Conservation (phyloP, 2,329 filamentous ascomycete species). For the Hypoxylon sp. region DNA sequence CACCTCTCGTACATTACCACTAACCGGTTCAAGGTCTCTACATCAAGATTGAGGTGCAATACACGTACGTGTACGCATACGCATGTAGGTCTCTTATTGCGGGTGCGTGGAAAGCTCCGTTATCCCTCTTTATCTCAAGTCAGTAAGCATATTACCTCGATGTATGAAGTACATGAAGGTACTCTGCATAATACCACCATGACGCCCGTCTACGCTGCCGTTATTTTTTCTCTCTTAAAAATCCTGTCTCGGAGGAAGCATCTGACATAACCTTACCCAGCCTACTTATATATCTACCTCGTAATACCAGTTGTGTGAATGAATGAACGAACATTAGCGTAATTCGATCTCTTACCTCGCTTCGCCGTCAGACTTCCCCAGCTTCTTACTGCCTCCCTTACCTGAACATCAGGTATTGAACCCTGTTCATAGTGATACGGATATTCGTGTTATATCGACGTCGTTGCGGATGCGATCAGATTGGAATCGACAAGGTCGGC, state of each 20-base stretch:
- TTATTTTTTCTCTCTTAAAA: background rate
- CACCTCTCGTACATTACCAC: background rate
- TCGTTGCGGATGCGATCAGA: slow-evolving; percentile 27
- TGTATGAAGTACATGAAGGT: too few species aligned
- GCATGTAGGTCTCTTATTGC: background rate
- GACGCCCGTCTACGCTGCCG: background rate
- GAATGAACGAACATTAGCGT: too few species aligned
- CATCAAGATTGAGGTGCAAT: too few species aligned
- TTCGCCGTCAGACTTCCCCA: background rate
- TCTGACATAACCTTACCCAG: background rate
- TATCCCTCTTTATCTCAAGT: background rate
- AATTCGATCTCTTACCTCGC: too few species aligned
- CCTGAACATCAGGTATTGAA: too few species aligned
- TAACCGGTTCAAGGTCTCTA: too few species aligned
- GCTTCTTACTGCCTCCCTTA: background rate
- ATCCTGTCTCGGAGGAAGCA: slow-evolving; percentile 3
- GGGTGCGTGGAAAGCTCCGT: background rate
- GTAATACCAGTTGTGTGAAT: background rate
- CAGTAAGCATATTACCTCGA: background rate
- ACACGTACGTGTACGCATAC: slow-evolving; percentile 1
- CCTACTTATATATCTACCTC: background rate
- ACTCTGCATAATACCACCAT: slow-evolving; percentile 1
- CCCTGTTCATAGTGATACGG: background rate
- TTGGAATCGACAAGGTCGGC: slow-evolving; percentile 29
- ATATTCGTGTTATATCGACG: slow-evolving; percentile 15